Evolutionary conservation across 2,329 filamentous ascomycete genomes (phyloP), one percentile per base, ranked within the genome.

Genomic region (Sporothrix euskadiensis): DNA sequence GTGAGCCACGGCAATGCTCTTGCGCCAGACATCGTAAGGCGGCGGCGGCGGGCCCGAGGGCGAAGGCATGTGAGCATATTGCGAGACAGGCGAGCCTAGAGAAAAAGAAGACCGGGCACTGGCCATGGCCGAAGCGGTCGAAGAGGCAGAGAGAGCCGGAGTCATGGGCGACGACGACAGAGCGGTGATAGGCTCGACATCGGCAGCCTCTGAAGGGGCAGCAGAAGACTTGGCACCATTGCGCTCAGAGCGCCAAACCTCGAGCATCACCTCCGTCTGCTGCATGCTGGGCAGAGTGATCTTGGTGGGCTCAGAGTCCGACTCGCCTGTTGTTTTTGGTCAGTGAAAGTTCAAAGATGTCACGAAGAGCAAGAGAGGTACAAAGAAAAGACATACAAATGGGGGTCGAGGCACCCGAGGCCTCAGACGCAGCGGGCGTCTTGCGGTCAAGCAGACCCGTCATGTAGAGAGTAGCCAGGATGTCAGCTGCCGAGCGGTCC

Each of bases 201-300:
- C 30, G 68, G 52, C 16, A 12, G 61, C 14, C n/a, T 47, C 61
- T 30, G 39, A 10, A 66, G 22, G 12, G 26, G 39, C 39, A 59
- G 61, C 35, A 14, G 61, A 22, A 9, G 22, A 22, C 39, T 26
- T 30, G n/a, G 14, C 22, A 30, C 39, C 57, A 22, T 54, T 56
- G 47, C 74, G 69, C 19, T 72, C 71, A 9, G 75, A 68, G n/a
- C 44, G 73, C 76, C 76, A 77, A 54, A 56, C 57, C 32, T 73
- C 41, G 35, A 77, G 72, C 71, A 77, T 76, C 22, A 61, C 49
- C 47, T 59, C 71, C 4, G 75, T 76, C 74, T 77, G 76, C 63
- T 73, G 54, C 76, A 77, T 77, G 71, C 73, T 75, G 26, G 76
- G 76, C 56, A 77, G 71, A 4, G 57, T 30, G 1, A 76, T 59